Percentiles rank a stretch among this genome's conserved stretches.
Evolutionary conservation across 75 land plant genomes (phyloP).

Genomic region (Chamaecyparis obtusa): DNA sequence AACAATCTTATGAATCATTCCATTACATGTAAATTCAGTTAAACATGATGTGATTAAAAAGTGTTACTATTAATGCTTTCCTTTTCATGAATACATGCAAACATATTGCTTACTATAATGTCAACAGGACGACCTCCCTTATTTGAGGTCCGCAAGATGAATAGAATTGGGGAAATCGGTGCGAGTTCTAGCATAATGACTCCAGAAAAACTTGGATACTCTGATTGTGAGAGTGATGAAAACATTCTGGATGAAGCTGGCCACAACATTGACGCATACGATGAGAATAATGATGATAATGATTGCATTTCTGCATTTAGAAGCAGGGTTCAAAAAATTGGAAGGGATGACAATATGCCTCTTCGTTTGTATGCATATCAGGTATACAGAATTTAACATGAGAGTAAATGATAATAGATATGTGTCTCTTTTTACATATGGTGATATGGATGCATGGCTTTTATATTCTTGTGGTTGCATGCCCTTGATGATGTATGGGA

Average conservation of each 20-base stretch:
- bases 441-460: not conserved
- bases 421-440: not conserved
- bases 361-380: slow-evolving; percentile 63
- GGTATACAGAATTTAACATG: slow-evolving; percentile 33
- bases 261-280: slow-evolving; percentile 11
- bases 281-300: slow-evolving; percentile 17
- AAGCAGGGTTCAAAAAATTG: slow-evolving; percentile 11
- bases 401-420: not conserved
- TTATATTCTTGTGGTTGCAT: not conserved
- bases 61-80: not conserved
- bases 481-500: not conserved
- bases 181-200: not conserved
- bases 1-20: not conserved
- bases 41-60: not conserved
- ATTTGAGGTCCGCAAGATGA: slow-evolving; percentile 65
- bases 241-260: not conserved
- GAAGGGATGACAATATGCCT: slow-evolving; percentile 24
- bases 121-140: slow-evolving; percentile 62
- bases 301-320: slow-evolving; percentile 26
- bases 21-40: not conserved
- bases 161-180: not conserved
- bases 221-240: slow-evolving; percentile 6
- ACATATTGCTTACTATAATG: not conserved
- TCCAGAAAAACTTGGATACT: not conserved
- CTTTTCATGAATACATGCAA: not conserved